Base-by-base conservation (phyloP, 352 stramenopile species). In the Phytophthora pluvialis region DNA sequence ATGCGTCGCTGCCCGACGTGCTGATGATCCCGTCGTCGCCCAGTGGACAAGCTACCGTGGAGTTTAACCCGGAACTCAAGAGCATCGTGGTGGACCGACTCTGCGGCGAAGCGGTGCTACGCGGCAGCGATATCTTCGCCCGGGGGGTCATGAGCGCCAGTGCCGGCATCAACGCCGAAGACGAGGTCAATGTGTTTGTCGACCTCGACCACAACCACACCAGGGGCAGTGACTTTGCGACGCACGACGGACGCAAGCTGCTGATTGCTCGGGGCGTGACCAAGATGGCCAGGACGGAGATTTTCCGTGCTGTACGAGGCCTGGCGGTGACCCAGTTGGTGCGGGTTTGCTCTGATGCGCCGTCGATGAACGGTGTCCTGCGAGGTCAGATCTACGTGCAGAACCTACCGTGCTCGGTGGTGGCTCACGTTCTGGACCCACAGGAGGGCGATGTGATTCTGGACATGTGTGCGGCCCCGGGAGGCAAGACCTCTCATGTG, bases 401-500 rank as follows among this genome's bases (percentile, higher is more conserved):
- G 75, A 98, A 98, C 68, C 75, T 98, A 28, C 94, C 95, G 42
- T 98, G 90, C 2, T 88, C 93, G 2, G 74, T 98, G 31, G 95
- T 98, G n/a, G 91, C 78, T 0, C 90, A 98, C 60, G 92, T 83
- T 7, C 70, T 98, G 4, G 61, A 96, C 65, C 90, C 94, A 1
- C 73, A 95, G 65, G 58, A 78, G 18, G 88, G 82, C 26, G 88
- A 98, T 32, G 78, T 88, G 28, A 89, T 98, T 72, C 68, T 98
- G 38, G 96, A 98, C 62, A 97, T 98, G 89, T 99, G 96, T 80
- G 81, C 88, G 5, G 95, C 94, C 0, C 96, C 96, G 1, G 95
- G 96, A 33, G 95, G 95, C 16, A 99, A 99, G 71, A 95, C 94
- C 15, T 93, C 90, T 6, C 95, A 98, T 65, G 42, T 98, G 7